phyloP scores from a whole-genome alignment of 176 grass and related monocot species.

The Leersia perrieri region DNA sequence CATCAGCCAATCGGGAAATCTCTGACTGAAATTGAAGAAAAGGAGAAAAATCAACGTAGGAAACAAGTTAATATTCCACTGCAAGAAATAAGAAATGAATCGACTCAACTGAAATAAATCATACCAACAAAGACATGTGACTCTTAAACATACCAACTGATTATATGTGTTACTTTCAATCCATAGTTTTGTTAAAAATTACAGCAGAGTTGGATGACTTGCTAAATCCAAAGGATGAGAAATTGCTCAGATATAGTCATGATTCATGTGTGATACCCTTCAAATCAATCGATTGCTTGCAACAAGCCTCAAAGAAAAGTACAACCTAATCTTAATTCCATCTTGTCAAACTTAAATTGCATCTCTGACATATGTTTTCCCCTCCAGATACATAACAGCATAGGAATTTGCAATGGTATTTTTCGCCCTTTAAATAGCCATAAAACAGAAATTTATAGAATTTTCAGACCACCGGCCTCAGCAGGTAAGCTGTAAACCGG shows the following conservation, averaged over 20 bases:
- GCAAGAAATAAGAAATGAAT: not conserved
- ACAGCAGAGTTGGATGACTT: not conserved
- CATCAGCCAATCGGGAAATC: constrained; percentile 51
- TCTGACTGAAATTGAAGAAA: constrained; percentile 62
- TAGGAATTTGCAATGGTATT: not conserved
- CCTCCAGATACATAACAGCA: not conserved
- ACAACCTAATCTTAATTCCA: not conserved
- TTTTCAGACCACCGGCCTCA: not conserved
- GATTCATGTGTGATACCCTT: not conserved
- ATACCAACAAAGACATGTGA: not conserved
- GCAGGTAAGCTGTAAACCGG: not conserved
- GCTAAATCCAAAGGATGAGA: constrained; percentile 13
- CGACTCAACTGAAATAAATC: not conserved
- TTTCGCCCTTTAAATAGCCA: not conserved
- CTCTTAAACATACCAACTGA: constrained; percentile 1
- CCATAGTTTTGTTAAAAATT: not conserved
- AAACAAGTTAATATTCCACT: constrained; percentile 13
- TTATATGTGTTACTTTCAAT: not conserved
- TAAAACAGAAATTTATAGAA: not conserved
- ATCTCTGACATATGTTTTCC: not conserved
- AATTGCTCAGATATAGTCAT: not conserved
- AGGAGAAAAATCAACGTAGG: constrained; percentile 13
- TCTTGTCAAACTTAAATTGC: not conserved
- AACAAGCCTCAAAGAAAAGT: not conserved
- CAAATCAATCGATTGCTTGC: not conserved